Conservation (phyloP, 176 grass and related monocot genomes). For the Carex myosuroides region DNA sequence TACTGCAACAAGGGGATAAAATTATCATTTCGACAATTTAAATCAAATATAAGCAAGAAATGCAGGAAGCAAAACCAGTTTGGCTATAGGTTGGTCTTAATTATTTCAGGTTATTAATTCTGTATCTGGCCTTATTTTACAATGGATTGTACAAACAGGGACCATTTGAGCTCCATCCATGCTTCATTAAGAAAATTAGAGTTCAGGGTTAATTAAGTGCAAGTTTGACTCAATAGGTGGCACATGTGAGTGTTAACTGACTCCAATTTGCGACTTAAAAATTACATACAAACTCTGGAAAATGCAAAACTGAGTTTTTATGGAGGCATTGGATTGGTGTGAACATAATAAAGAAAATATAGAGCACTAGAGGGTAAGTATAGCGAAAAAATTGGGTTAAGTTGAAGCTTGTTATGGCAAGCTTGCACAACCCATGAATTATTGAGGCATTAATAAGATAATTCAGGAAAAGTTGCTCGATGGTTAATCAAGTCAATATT, state of each 20-base stretch:
- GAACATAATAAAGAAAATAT: neutral
- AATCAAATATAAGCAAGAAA: neutral
- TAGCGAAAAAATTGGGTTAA: neutral
- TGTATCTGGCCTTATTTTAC: neutral
- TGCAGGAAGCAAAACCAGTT: neutral
- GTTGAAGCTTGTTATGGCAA: neutral
- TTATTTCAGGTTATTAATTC: neutral
- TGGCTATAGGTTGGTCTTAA: neutral
- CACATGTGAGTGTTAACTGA: neutral
- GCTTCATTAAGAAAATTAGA: neutral
- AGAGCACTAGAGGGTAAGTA: neutral
- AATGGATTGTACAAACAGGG: neutral
- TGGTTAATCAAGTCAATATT: neutral
- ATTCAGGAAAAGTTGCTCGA: neutral
- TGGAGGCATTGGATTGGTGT: neutral
- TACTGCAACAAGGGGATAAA: slow-evolving; percentile 47
- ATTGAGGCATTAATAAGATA: neutral
- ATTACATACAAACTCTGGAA: neutral
- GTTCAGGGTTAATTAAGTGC: neutral
- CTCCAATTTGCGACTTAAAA: neutral
- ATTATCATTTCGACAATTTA: slow-evolving; percentile 1
- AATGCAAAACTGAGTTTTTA: neutral
- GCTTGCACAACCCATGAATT: neutral
- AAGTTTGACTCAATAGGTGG: neutral
- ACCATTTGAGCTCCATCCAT: neutral